Conservation (phyloP, 2,329 filamentous ascomycete genomes). For the Fusarium goolgardi region DNA sequence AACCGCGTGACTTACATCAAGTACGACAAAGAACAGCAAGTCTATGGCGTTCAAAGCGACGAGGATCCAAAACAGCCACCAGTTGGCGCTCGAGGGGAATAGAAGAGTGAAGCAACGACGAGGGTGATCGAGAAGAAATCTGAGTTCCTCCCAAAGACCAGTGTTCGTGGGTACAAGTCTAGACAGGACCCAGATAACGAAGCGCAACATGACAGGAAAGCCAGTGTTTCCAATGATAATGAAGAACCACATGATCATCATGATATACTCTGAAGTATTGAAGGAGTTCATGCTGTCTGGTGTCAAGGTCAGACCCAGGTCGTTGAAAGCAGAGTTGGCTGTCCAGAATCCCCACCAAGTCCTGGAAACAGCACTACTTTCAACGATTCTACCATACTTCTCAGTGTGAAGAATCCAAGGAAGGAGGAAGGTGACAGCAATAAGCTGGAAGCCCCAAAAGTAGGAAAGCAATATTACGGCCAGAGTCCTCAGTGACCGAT, state of each 20-base stretch:
- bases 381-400: slow-evolving; percentile 74
- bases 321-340: slow-evolving; percentile 88
- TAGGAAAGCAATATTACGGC: slow-evolving; percentile 82
- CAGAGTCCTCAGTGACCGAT: slow-evolving; percentile 88
- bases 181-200: slow-evolving; percentile 87
- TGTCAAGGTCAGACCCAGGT: slow-evolving; percentile 92
- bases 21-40: slow-evolving; percentile 88
- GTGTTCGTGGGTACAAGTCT: slow-evolving; percentile 72
- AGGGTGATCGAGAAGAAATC: slow-evolving; percentile 92
- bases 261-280: slow-evolving; percentile 76
- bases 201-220: slow-evolving; percentile 93
- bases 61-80: slow-evolving; percentile 94
- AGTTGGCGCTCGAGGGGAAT: slow-evolving; percentile 89
- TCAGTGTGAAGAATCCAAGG: slow-evolving; percentile 80
- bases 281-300: slow-evolving; percentile 96
- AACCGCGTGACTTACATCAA: slow-evolving; percentile 73
- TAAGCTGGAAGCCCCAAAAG: slow-evolving; percentile 83
- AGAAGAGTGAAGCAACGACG: slow-evolving; percentile 95
- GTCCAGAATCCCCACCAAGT: slow-evolving; percentile 96
- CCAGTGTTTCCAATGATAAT: slow-evolving; percentile 96
- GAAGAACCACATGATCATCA: slow-evolving; percentile 84
- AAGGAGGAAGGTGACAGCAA: slow-evolving; percentile 78
- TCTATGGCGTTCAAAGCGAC: slow-evolving; percentile 85
- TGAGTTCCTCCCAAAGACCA: slow-evolving; percentile 87
- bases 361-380: slow-evolving; percentile 68